Evolutionary conservation across 2,329 filamentous ascomycete genomes (phyloP).

Genomic region (Cordyceps militaris): DNA sequence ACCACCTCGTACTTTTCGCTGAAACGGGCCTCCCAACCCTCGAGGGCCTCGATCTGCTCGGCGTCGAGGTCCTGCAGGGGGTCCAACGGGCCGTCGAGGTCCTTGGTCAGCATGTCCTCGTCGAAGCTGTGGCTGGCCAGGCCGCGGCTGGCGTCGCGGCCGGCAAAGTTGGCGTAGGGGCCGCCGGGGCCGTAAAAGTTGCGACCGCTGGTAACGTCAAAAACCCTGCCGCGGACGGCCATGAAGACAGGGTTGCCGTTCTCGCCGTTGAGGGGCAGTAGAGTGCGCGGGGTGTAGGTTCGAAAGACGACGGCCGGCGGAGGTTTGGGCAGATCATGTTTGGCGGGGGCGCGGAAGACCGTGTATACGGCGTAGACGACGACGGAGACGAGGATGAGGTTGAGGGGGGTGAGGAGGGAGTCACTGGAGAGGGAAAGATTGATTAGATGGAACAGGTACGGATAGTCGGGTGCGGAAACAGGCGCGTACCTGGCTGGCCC

Average conservation of each 20-base stretch:
- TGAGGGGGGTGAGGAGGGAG: conserved; percentile 53
- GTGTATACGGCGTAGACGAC: conserved; percentile 53
- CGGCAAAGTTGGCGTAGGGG: conserved; percentile 93
- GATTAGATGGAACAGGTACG: background rate
- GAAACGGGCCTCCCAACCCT: conserved; percentile 92
- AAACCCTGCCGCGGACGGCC: conserved; percentile 83
- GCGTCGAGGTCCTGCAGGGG: conserved; percentile 61
- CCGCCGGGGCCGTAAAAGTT: conserved; percentile 97
- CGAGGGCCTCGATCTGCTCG: conserved; percentile 76
- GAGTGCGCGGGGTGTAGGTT: conserved; percentile 68
- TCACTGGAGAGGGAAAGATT: conserved; percentile 23
- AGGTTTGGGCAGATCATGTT: conserved; percentile 42
- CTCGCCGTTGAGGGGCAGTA: conserved; percentile 79
- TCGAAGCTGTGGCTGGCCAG: conserved; percentile 91
- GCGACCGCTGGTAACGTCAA: conserved; percentile 78
- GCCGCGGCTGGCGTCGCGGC: conserved; percentile 80
- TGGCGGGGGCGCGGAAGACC: conserved; percentile 43
- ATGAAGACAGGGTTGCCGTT: conserved; percentile 73
- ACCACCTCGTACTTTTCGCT: conserved; percentile 92
- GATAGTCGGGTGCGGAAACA: background rate
- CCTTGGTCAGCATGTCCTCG: conserved; percentile 87
- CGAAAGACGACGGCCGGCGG: conserved; percentile 55
- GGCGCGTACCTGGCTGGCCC: conserved; percentile 31
- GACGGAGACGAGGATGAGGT: conserved; percentile 50
- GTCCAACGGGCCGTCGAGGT: conserved; percentile 78